Base-by-base conservation (phyloP, 208 protist species). In the Phytomonas francai region DNA sequence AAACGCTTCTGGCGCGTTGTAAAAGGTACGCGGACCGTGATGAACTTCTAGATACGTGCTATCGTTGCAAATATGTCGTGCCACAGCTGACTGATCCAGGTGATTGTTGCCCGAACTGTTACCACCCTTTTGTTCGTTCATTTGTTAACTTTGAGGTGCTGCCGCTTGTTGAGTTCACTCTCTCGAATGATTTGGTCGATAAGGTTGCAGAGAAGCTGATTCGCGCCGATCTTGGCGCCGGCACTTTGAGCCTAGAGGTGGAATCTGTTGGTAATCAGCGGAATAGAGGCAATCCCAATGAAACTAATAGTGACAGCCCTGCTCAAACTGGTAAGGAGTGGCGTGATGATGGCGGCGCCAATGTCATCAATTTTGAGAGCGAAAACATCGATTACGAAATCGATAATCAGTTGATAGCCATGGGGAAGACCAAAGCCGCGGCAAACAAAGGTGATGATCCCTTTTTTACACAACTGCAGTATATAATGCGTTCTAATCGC, bases 131-230 rank as follows among this genome's bases (percentile, higher is more conserved):
- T 76, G 81, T 98, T 67, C 87, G 92, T 63, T 97, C 84, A 27
- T 97, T 97, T 72, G 78, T 88, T 33, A 83, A 79, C 57, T 98
- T 97, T 81, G 83, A 97, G 63, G 78, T 68, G 33, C 85, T 98
- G 67, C 97, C 96, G 31, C 85, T 98, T 16, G 96, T 98, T 11
- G 92, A 98, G 80, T 97, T 98, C 71, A 74, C 77, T 25, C 74
- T 97, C 29, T 79, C 84, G 7, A 91, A 96, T 70, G 85, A 88
- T 33, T 67, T 97, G 14, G 78, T 74, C 14, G 92, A 97, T 71
- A 91, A 90, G 54, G 93, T 94, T 68, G 92, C 93, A 9, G 80
- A 92, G 81, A 79, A 78, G 9, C 85, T 97, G 59, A 84, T 97
- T 60, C 65, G 82, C 34, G 74, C 83, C 7, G 87, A 87, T 33